Evolutionary conservation across 2,329 filamentous ascomycete species (phyloP), one percentile per base, ranked within the genome.

Genomic region (Calonectria pteridis): DNA sequence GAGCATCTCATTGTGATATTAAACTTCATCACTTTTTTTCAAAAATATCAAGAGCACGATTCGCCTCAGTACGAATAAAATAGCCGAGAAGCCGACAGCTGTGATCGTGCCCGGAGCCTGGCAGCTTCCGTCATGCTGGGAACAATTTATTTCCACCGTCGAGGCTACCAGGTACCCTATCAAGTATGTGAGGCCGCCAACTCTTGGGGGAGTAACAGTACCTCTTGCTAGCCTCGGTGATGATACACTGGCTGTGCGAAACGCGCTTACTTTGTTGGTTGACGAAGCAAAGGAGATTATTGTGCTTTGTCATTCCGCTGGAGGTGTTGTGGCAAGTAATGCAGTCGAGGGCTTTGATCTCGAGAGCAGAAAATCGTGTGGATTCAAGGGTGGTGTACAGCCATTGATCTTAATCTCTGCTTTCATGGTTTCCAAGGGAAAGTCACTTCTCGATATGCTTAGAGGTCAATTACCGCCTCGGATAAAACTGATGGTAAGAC

Each of bases 91-190:
- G 2, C 14, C 66, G 31, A 62, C 66, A 35, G 23, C 50, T 10
- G 53, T 68, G 2, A 68, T 68, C 18, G 28, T 18, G 1, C 66
- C 53, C 31, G 66, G 66, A 9, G 40, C 53, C 6, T 68, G 53
- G 66, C 66, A 68, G 37, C 66, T 68, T 28, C 66, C 51, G 13
- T 59, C 66, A 2, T 14, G 14, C 10, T 68, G 66, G 66, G 53
- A 62, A 16, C 26, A 13, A 5, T 68, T 68, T 23, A 68, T 68
- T 35, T 59, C 66, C 2, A 49, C 50, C 2, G 26, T 68, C 11
- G 31, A 40, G 43, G 18, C 20, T 1, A 23, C 37, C 13, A 53
- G 66, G 1, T 68, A 68, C 53, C 40, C 53, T 31, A 49, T 23
- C 6, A 13, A 28, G 9, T 68, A 50, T n/a, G 53, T 68, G 13